Conservation (phyloP, 1,139 yeast species). For the Nakaseomyces nivariensis region DNA sequence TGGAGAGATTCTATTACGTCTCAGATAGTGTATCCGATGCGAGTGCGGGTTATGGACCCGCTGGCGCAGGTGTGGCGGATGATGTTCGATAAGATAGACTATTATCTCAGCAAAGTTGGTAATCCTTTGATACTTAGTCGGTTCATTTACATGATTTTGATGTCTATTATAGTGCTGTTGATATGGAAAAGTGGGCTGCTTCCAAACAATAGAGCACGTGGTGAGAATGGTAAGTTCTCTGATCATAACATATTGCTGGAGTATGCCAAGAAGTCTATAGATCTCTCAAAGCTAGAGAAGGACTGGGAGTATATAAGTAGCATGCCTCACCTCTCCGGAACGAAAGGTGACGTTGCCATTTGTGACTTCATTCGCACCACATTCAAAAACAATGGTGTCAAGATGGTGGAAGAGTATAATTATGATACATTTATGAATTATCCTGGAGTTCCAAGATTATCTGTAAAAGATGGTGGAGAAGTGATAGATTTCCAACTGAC, state of each 20-base stretch:
- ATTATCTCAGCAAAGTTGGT: constrained; percentile 53
- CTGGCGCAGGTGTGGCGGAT: constrained; percentile 20
- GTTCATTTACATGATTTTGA: constrained; percentile 55
- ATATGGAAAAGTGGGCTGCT: constrained; percentile 47
- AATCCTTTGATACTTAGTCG: constrained; percentile 81
- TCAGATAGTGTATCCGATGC: constrained; percentile 18
- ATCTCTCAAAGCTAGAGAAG: constrained; percentile 51
- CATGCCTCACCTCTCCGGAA: constrained; percentile 82
- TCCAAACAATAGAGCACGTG: constrained; percentile 41
- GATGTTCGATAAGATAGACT: constrained; percentile 42
- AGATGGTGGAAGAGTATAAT: constrained; percentile 40
- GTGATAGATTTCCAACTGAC: constrained; percentile 6
- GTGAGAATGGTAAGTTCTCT: constrained; percentile 50
- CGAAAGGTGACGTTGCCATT: constrained; percentile 69
- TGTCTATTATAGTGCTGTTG: constrained; percentile 48
- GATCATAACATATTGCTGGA: constrained; percentile 39
- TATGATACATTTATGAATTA: constrained; percentile 53
- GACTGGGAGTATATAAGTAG: constrained; percentile 68
- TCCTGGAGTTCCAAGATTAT: constrained; percentile 26
- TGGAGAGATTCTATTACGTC: neutral
- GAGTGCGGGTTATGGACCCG: constrained; percentile 23
- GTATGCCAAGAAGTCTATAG: constrained; percentile 43
- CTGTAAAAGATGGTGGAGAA: neutral
- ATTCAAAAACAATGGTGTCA: constrained; percentile 48
- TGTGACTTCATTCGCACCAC: constrained; percentile 54